A percentile compares a stretch with the other conserved stretches of the same genome.
phyloP scores from a whole-genome alignment of 2,329 filamentous ascomycete genomes.

The Endocalyx cinctus region DNA sequence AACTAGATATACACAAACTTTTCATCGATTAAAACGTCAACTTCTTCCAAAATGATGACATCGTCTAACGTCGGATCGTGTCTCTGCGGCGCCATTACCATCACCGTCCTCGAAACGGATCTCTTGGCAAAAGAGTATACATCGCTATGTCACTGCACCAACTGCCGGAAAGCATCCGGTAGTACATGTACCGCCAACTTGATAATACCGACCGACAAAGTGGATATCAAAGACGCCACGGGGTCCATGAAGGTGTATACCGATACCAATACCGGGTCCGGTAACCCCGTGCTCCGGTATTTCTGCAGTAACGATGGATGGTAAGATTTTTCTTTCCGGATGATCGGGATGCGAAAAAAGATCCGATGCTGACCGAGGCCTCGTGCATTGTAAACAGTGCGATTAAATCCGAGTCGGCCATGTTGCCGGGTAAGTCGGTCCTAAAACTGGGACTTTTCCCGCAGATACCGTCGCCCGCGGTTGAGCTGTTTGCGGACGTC shows the following conservation, averaged over 20 bases:
- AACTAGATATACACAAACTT: too few relatives aligned
- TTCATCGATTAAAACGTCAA: too few relatives aligned
- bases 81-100: constrained; percentile 9
- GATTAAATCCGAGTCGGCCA: constrained; percentile 6
- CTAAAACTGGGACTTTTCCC: constrained; percentile 12
- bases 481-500: constrained; percentile 6
- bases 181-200: constrained; percentile 7
- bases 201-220: constrained; percentile 9
- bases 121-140: constrained; percentile 8
- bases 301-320: constrained; percentile 11
- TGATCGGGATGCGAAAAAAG: too few relatives aligned
- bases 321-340: constrained; percentile 7
- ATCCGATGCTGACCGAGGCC: too few relatives aligned
- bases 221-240: constrained; percentile 5
- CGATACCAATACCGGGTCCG: constrained; percentile 7
- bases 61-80: too few relatives aligned
- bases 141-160: constrained; percentile 11
- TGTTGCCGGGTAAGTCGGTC: constrained; percentile 5
- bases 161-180: constrained; percentile 10
- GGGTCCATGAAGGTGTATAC: constrained; percentile 9
- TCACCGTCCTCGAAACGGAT: constrained; percentile 6
- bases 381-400: too few relatives aligned
- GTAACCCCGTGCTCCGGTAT: constrained; percentile 8
- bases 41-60: too few relatives aligned
- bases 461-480: constrained; percentile 9